Evolutionary conservation across 2,329 filamentous ascomycete genomes (phyloP).

Genomic region (Colletotrichum costaricense): DNA sequence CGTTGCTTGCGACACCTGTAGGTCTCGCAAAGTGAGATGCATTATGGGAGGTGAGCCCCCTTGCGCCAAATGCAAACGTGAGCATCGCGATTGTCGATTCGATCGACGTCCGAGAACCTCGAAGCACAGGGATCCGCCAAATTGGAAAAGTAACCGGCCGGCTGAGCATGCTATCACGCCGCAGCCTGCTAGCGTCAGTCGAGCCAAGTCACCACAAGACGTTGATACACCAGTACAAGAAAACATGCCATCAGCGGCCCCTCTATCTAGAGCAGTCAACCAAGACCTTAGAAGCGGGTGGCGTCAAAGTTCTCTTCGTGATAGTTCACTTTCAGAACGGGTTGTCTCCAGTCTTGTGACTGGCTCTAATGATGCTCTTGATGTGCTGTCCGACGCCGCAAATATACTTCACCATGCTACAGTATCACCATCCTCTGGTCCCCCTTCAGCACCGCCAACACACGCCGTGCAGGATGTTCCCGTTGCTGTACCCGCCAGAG

Average conservation of each 20-base stretch:
- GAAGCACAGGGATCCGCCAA: conserved; percentile 28
- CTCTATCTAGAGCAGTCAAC: not conserved
- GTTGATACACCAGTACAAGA: not conserved
- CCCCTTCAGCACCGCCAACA: not conserved
- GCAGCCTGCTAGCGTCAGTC: not conserved
- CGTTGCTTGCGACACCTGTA: conserved; percentile 33
- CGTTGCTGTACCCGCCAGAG: not conserved
- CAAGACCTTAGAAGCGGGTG: not conserved
- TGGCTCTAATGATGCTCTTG: not conserved
- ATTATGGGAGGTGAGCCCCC: conserved; percentile 32
- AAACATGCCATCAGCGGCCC: not conserved
- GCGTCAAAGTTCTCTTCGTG: not conserved
- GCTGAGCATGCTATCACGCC: not conserved
- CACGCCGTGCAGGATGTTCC: not conserved
- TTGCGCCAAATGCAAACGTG: conserved; percentile 32
- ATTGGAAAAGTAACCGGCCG: not conserved
- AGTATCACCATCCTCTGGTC: not conserved
- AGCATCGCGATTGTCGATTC: conserved; percentile 33
- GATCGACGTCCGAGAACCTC: conserved; percentile 19
- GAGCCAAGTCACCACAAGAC: not conserved
- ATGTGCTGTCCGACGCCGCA: not conserved
- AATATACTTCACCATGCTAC: not conserved
- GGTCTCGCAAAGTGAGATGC: conserved; percentile 32
- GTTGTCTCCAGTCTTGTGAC: not conserved
- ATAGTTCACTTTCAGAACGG: not conserved